These are phyloP conservation scores for Hymenotorrendiella dingleyae DNA, from an alignment of 2,329 filamentous ascomycete species.

Conservation along the genomic window DNA sequence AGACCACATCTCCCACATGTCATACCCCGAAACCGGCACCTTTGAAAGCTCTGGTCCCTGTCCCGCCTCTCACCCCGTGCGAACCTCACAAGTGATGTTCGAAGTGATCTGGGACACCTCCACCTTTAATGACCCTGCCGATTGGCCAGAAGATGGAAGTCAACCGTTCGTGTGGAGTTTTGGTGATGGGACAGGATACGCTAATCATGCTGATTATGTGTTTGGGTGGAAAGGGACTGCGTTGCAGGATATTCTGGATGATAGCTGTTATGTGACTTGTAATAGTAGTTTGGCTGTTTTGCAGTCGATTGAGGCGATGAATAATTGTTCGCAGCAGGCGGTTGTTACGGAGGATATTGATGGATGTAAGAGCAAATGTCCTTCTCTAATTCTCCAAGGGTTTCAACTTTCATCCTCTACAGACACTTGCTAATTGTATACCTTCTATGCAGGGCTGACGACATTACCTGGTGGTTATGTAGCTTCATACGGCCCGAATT, in stretches of 20 bases:
- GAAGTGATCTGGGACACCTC: conserved; percentile 43
- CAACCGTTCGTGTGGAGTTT: conserved; percentile 38
- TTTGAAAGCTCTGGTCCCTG: conserved; percentile 16
- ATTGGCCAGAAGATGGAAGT: conserved; percentile 39
- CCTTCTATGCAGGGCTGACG: too few species aligned
- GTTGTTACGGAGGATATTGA: conserved; percentile 45
- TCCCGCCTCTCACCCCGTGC: conserved; percentile 14
- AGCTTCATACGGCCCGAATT: too few species aligned
- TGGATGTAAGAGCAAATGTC: conserved; percentile 44
- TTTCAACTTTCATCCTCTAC: too few species aligned
- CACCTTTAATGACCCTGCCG: conserved; percentile 36
- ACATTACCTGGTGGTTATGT: too few species aligned
- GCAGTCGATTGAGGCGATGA: conserved; percentile 40
- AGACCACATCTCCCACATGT: conserved; percentile 19
- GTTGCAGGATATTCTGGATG: conserved; percentile 44
- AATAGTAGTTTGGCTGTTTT: too few species aligned
- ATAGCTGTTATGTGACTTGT: conserved; percentile 42
- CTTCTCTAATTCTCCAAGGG: too few species aligned
- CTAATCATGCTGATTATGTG: conserved; percentile 46
- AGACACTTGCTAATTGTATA: too few species aligned
- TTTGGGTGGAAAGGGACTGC: conserved; percentile 46
- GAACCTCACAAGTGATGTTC: conserved; percentile 29
- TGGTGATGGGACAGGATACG: conserved; percentile 40
- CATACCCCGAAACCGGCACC: conserved; percentile 15
- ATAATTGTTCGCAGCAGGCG: conserved; percentile 39